phyloP scores from a whole-genome alignment of 2,329 filamentous ascomycete species.

The Didymosphaeria variabile region DNA sequence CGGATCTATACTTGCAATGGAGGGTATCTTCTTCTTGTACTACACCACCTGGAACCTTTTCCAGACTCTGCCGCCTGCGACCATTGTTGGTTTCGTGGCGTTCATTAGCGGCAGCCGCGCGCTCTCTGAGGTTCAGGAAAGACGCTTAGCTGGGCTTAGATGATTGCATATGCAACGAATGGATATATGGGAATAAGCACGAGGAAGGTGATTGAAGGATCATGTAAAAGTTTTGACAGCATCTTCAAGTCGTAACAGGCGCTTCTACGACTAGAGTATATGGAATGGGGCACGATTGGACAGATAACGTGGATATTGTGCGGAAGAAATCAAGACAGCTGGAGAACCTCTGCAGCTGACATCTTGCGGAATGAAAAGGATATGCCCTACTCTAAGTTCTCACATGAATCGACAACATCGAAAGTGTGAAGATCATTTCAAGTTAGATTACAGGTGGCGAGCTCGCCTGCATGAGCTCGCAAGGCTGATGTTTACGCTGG shows the following conservation, averaged over 20 bases:
- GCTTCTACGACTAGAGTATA: background rate
- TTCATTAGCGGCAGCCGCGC: constrained; percentile 91
- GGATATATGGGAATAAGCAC: background rate
- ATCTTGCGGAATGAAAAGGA: background rate
- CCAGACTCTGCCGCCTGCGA: constrained; percentile 80
- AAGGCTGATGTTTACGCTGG: too few relatives aligned
- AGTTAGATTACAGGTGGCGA: too few relatives aligned
- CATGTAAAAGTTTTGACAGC: background rate
- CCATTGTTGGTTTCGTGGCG: constrained; percentile 72
- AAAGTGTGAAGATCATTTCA: too few relatives aligned
- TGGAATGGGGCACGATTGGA: background rate
- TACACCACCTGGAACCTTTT: constrained; percentile 93
- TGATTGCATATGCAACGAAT: constrained; percentile 44
- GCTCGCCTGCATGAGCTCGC: background rate
- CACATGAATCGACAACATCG: too few relatives aligned
- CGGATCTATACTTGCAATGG: constrained; percentile 85
- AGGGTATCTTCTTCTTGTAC: constrained; percentile 93
- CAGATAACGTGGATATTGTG: background rate
- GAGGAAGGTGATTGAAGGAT: background rate
- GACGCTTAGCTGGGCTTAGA: constrained; percentile 77
- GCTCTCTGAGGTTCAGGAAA: constrained; percentile 88
- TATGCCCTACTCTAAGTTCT: too few relatives aligned
- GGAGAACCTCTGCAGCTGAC: background rate
- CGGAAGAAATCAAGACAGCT: background rate
- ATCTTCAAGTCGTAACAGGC: background rate